Base-by-base conservation (phyloP, 169 alveolate genomes). In the Plasmodium billcollinsi region DNA sequence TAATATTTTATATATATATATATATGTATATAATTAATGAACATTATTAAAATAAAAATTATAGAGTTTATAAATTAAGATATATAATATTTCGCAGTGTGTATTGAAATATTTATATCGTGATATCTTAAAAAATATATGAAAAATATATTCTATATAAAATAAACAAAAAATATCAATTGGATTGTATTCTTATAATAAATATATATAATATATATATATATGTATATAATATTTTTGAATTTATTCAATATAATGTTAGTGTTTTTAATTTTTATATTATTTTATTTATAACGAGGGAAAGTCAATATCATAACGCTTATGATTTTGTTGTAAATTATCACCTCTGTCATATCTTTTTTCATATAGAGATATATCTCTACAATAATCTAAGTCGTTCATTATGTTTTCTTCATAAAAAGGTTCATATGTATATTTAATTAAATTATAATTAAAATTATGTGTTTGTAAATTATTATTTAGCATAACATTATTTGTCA, bases 351-450 rank as follows among this genome's bases (percentile, higher is more conserved):
- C 89, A 20, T 47, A 76, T 63, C 89, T 45, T 39, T 49, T 76
- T 62, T 76, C 89, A 39, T 76, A 76, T 47, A 76, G 24, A n/a
- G 76, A 63, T 63, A 76, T 76, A 21, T 76, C 89, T 54, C 89
- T 47, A 29, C 89, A 76, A 52, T 63, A 76, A 15, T 76, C 89
- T 45, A 65, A 6, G 8, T 63, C 69, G 24, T 76, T 67, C 26
- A 76, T 49, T 2, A 49, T 8, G 15, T 47, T 6, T 9, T 18
- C 66, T 11, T 21, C 52, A 56, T 76, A 67, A 52, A 24, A 11
- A 3, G n/a, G 14, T 39, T 76, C 63, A 56, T 33, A 3, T 7
- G 52, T 1, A 39, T 73, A 11, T 14, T 74, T 74, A 33, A 45
- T 26, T 12, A 70, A 45, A 15, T 70, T 70, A 11, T 70, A 70